Base-by-base conservation (phyloP, 148 eudicot species). In the Pharnaceum exiguum region DNA sequence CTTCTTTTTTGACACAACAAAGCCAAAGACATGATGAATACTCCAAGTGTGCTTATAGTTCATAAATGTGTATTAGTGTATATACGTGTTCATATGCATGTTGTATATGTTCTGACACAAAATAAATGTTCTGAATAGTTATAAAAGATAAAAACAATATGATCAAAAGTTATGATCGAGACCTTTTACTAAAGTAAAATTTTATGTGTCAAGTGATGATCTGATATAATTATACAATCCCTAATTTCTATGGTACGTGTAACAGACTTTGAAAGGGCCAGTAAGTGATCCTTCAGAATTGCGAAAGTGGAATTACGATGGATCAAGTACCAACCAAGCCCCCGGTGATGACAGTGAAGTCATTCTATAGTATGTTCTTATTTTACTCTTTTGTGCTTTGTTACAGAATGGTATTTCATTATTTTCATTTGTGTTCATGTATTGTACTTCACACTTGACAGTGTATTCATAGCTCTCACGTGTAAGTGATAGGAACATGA, bases 341-440 rank as follows among this genome's bases (percentile, higher is more conserved):
- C 77, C 74, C 29, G 83, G 83, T 19, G 62, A 65, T 19, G 77
- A 79, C 58, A 79, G 83, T 65, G 83, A 79, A 79, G 83, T 79
- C 53, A 79, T 79, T 50, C 50, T 79, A 29, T 75, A 71, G 83
- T 79, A 63, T 42, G 74, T 47, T 37, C 18, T 31, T 10, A 9
- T 28, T 12, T 23, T 42, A n/a, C 16, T 13, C 30, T n/a, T 43
- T 8, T 13, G 2, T 12, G 21, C 10, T 5, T 23, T 54, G 21
- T 40, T 28, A 10, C 10, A 28, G 7, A 12, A 26, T 26, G 1
- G 5, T 17, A n/a, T 33, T 30, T 1, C 5, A 6, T 13, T 16
- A 7, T 51, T 16, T 17, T 5, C 10, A 37, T n/a, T 36, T 40
- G 19, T 9, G 24, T 1, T 12, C 15, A n/a, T n/a, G n/a, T n/a